phyloP scores from a whole-genome alignment of 257 asterid species.

The Nyctanthes arbortristis region DNA sequence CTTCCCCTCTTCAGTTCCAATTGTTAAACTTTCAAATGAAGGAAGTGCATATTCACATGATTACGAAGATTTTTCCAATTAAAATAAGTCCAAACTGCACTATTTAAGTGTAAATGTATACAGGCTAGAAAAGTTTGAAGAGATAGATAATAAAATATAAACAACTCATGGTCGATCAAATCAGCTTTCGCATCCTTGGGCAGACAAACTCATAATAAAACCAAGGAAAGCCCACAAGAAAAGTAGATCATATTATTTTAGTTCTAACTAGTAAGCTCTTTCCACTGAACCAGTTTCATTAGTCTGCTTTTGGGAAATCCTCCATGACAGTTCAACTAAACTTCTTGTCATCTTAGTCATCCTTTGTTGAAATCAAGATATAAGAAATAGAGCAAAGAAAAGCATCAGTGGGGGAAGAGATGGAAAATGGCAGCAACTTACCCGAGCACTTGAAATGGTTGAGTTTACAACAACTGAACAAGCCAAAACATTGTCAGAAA shows the following conservation, averaged over 20 bases:
- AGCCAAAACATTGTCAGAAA: conserved; percentile 92
- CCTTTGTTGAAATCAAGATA: not conserved
- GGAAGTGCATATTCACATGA: too few species aligned
- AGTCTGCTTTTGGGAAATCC: not conserved
- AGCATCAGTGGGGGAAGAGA: conserved; percentile 2
- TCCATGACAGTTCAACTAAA: not conserved
- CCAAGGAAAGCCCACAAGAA: not conserved
- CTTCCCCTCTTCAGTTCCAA: too few species aligned
- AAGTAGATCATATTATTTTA: not conserved
- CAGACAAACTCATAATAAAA: conserved; percentile 2
- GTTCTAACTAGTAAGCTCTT: not conserved
- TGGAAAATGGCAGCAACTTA: conserved; percentile 33
- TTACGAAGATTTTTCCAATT: too few species aligned
- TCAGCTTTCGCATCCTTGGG: not conserved
- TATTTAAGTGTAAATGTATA: too few species aligned
- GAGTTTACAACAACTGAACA: conserved; percentile 93
- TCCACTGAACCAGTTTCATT: conserved; percentile 7
- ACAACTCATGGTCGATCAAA: too few species aligned
- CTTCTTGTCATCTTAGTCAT: not conserved
- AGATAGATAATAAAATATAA: too few species aligned
- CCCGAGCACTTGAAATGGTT: conserved; percentile 70
- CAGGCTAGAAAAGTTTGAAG: too few species aligned
- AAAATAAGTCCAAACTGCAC: too few species aligned
- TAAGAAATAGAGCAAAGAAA: not conserved
- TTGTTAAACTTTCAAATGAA: too few species aligned